phyloP scores from a whole-genome alignment of 2,329 filamentous ascomycete species.

The Beauveria bassiana region DNA sequence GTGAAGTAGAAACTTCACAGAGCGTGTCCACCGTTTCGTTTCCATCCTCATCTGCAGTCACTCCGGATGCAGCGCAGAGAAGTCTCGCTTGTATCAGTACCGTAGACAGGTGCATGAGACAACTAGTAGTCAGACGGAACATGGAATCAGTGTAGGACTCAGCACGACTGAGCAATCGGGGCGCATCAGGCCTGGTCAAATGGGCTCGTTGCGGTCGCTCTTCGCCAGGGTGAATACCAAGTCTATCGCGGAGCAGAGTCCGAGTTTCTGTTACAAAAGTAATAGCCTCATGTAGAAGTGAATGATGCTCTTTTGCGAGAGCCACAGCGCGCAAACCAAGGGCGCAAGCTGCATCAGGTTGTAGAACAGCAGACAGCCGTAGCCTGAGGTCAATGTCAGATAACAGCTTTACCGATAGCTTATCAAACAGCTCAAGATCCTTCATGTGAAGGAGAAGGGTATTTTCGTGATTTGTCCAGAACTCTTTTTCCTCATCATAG shows the following conservation, averaged over 20 bases:
- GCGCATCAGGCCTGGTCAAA: not conserved
- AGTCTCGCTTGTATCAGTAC: not conserved
- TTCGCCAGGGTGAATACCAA: not conserved
- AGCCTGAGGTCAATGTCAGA: not conserved
- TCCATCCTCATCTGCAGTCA: not conserved
- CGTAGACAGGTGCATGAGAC: not conserved
- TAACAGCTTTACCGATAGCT: not conserved
- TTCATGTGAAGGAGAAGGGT: not conserved
- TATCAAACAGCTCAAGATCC: not conserved
- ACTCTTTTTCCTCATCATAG: not conserved
- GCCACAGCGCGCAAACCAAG: not conserved
- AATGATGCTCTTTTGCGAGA: not conserved
- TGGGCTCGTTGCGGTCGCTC: not conserved
- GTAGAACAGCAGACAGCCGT: not conserved
- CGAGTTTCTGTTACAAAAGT: not conserved
- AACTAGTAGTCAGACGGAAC: not conserved
- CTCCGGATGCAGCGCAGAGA: not conserved
- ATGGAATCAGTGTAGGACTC: not conserved
- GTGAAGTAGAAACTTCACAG: not conserved
- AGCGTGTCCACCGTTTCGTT: not conserved
- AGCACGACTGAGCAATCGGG: not conserved
- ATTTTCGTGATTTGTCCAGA: not conserved
- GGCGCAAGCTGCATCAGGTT: not conserved
- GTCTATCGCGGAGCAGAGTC: not conserved
- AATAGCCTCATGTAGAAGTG: not conserved